Conservation (phyloP, 441 rosid genomes). For the Capsella rubella region DNA sequence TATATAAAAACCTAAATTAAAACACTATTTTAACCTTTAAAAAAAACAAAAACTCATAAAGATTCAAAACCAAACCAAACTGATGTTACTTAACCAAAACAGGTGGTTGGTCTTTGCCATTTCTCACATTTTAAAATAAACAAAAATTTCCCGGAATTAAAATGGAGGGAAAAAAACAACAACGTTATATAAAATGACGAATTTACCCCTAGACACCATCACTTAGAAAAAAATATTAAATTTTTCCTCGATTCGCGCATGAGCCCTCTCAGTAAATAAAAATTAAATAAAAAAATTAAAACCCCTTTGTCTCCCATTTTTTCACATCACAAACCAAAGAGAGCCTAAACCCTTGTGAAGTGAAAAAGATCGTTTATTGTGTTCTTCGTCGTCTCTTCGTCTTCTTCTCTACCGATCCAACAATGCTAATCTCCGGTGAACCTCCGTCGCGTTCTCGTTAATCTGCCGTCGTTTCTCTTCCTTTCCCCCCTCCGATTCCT, state of each 20-base stretch:
- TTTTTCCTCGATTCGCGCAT: conserved; percentile 18
- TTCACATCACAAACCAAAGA: conserved; percentile 5
- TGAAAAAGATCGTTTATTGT: conserved; percentile 12
- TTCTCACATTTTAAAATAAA: no score
- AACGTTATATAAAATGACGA: conserved; percentile 33
- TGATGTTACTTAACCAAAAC: no score
- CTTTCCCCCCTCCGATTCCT: background rate
- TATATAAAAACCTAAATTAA: no score
- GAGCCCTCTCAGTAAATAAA: conserved; percentile 17
- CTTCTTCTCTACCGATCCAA: conserved; percentile 14
- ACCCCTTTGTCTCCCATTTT: conserved; percentile 6
- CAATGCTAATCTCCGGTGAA: conserved; percentile 43
- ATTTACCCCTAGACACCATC: conserved; percentile 37
- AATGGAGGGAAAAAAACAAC: conserved; percentile 57
- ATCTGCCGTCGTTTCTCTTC: conserved; percentile 33
- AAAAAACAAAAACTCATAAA: background rate
- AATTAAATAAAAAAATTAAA: conserved; percentile 11
- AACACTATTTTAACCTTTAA: no score
- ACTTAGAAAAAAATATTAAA: background rate
- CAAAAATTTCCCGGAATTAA: background rate
- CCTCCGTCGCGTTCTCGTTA: conserved; percentile 2
- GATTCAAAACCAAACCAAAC: background rate
- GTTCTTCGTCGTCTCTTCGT: background rate
- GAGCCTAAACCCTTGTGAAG: conserved; percentile 31
- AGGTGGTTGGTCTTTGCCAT: no score